These are phyloP conservation scores for Sugiyamaella marilandica DNA, from an alignment of 805 yeast species.

Conservation along the genomic window DNA sequence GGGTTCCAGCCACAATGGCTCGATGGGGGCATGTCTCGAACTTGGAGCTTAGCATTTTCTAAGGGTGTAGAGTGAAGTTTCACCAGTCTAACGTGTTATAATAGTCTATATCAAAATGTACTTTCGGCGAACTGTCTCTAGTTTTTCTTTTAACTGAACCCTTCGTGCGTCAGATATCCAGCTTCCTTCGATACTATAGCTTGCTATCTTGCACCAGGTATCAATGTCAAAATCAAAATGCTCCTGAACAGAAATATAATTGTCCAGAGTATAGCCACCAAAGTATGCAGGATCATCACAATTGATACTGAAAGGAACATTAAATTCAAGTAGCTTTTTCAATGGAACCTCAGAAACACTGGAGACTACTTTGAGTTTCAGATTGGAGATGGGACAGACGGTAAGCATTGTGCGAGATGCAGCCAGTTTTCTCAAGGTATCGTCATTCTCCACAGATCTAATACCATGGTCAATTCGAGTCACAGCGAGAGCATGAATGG, in stretches of 20 bases:
- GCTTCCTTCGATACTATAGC: constrained; percentile 64
- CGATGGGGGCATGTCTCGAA: constrained; percentile 80
- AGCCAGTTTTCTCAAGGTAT: constrained; percentile 54
- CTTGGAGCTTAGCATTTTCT: constrained; percentile 79
- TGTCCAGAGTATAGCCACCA: constrained; percentile 79
- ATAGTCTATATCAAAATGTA: not conserved
- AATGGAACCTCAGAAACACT: constrained; percentile 67
- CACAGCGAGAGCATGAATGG: constrained; percentile 56
- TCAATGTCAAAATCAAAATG: constrained; percentile 56
- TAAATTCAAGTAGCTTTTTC: constrained; percentile 50
- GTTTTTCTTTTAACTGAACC: constrained; percentile 37
- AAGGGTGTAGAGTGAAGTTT: constrained; percentile 31
- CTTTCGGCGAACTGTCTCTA: constrained; percentile 10
- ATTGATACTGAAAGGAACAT: constrained; percentile 70
- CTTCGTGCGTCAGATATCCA: constrained; percentile 59
- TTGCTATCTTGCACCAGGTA: constrained; percentile 62
- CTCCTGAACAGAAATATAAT: constrained; percentile 61
- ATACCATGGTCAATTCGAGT: constrained; percentile 81
- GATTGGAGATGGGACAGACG: constrained; percentile 74
- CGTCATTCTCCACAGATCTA: constrained; percentile 52
- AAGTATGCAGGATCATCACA: constrained; percentile 80
- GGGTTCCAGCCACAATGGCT: constrained; percentile 51
- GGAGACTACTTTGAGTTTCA: constrained; percentile 67
- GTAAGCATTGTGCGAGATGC: constrained; percentile 54
- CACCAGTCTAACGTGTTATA: not conserved